A percentile compares a stretch with the other conserved stretches of the same genome.
phyloP scores from a whole-genome alignment of 2,329 filamentous ascomycete species.

The Stachybotrys chartarum region DNA sequence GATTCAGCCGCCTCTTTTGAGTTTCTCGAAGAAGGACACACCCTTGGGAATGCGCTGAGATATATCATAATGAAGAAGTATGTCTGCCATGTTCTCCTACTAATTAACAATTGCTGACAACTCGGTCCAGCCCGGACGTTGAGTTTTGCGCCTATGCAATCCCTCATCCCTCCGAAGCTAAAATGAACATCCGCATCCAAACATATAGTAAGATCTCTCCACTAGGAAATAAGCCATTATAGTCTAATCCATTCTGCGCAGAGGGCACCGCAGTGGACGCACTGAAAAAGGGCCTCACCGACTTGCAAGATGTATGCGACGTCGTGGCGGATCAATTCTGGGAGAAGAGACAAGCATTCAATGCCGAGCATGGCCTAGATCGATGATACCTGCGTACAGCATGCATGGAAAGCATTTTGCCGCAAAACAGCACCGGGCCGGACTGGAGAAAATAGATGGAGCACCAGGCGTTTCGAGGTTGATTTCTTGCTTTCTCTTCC shows the following conservation, averaged over 20 bases:
- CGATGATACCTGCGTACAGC: slow-evolving; percentile 12
- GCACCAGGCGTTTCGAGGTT: slow-evolving; percentile 23
- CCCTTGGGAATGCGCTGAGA: slow-evolving; percentile 84
- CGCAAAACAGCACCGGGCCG: not conserved
- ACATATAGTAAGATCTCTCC: slow-evolving; percentile 69
- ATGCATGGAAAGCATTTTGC: not conserved
- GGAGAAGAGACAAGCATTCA: slow-evolving; percentile 37
- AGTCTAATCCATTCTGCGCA: slow-evolving; percentile 28
- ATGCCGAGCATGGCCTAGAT: slow-evolving; percentile 23
- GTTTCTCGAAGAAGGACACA: slow-evolving; percentile 90
- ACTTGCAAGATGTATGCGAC: slow-evolving; percentile 88
- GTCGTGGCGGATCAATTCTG: slow-evolving; percentile 89
- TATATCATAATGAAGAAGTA: slow-evolving; percentile 99
- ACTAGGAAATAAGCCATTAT: not conserved
- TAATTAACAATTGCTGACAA: not conserved
- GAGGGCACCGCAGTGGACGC: slow-evolving; percentile 77
- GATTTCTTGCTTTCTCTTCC: slow-evolving; percentile 10
- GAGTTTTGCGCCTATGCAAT: slow-evolving; percentile 99
- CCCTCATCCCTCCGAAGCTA: slow-evolving; percentile 88
- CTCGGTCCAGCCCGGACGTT: slow-evolving; percentile 68
- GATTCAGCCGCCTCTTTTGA: slow-evolving; percentile 92
- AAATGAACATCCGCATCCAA: slow-evolving; percentile 97
- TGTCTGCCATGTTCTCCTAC: slow-evolving; percentile 17
- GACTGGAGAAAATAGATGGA: not conserved
- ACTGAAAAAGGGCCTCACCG: slow-evolving; percentile 80